These are phyloP conservation scores for Arthrocladium fulminans DNA, from an alignment of 2,329 filamentous ascomycete genomes.

Conservation along the genomic window DNA sequence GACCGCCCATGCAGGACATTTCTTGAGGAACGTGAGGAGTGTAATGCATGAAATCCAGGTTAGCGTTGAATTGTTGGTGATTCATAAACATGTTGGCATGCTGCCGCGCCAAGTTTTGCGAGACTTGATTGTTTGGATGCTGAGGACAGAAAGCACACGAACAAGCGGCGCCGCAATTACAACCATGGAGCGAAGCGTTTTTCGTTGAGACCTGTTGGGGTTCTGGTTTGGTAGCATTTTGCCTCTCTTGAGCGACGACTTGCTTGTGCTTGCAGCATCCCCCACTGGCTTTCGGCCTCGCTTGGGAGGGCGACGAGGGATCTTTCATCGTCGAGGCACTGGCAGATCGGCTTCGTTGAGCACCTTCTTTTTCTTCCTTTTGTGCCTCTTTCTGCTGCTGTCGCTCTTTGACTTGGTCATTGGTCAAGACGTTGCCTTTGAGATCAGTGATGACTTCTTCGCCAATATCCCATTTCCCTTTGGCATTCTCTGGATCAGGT, in stretches of 20 bases:
- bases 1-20: conserved; percentile 21
- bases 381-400: conserved; percentile 16
- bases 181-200: conserved; percentile 12
- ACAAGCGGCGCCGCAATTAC: conserved; percentile 22
- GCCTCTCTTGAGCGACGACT: conserved; percentile 11
- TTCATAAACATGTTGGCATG: conserved; percentile 18
- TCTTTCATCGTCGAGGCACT: conserved; percentile 15
- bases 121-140: conserved; percentile 23
- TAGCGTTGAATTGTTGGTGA: conserved; percentile 13
- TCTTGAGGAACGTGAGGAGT: conserved; percentile 11
- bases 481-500: conserved; percentile 11
- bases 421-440: conserved; percentile 18
- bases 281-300: conserved; percentile 1
- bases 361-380: neutral
- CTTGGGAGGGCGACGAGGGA: conserved; percentile 10
- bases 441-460: conserved; percentile 20
- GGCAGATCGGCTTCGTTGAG: neutral
- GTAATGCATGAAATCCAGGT: conserved; percentile 11
- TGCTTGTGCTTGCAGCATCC: conserved; percentile 20
- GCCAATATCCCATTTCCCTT: conserved; percentile 18
- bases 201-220: too few relatives aligned
- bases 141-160: conserved; percentile 23
- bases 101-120: conserved; percentile 17
- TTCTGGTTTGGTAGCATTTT: conserved; percentile 2
- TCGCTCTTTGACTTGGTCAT: conserved; percentile 16